These are phyloP conservation scores for Filobasidium floriforme DNA, from an alignment of 768 basidiomycete genomes.

Conservation along the genomic window DNA sequence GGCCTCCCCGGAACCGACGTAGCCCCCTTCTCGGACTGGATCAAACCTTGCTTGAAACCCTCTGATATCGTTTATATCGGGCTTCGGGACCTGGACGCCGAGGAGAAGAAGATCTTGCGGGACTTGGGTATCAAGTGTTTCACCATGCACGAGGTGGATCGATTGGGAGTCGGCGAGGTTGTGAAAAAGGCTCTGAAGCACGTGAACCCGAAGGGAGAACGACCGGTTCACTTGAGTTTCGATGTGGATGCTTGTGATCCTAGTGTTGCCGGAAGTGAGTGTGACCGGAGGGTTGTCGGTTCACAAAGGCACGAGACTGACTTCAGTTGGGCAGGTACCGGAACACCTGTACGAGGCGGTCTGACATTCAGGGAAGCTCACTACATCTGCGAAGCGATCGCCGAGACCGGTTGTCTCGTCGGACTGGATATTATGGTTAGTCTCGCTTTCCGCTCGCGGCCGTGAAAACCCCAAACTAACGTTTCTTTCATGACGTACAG, in stretches of 20 bases:
- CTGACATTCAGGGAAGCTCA: constrained; percentile 97
- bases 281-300: background rate
- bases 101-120: constrained; percentile 77
- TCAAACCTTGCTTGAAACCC: constrained; percentile 61
- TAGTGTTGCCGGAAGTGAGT: constrained; percentile 74
- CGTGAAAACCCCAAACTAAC: background rate
- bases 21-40: constrained; percentile 50
- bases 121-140: constrained; percentile 75
- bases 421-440: constrained; percentile 87
- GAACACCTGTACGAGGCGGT: constrained; percentile 74
- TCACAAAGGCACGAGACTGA: background rate
- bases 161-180: constrained; percentile 84
- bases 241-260: constrained; percentile 95
- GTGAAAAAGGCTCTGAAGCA: constrained; percentile 94
- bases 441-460: constrained; percentile 8
- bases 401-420: constrained; percentile 85
- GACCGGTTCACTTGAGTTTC: constrained; percentile 89
- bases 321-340: constrained; percentile 32
- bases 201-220: constrained; percentile 74
- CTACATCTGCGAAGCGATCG: constrained; percentile 87
- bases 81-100: constrained; percentile 81
- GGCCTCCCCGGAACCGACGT: constrained; percentile 49
- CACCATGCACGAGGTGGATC: constrained; percentile 80
- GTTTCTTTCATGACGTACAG: constrained; percentile 46
- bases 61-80: constrained; percentile 74